These are phyloP conservation scores for Chalciporus chontae DNA, from an alignment of 768 basidiomycete species.

Conservation along the genomic window DNA sequence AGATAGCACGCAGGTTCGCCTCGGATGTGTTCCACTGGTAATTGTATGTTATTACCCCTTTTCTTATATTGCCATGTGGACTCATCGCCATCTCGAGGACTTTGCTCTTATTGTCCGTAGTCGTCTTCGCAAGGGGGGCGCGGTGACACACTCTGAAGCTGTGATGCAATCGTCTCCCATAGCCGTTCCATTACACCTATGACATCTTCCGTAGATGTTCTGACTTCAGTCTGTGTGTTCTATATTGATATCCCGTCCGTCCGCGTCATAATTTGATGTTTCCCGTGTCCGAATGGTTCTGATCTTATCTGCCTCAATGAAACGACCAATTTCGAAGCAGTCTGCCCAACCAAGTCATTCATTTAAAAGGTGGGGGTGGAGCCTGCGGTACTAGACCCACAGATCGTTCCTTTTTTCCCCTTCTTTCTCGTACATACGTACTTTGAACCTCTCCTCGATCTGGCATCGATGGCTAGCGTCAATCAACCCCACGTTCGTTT, in stretches of 20 bases:
- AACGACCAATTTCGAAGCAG: constrained; percentile 10
- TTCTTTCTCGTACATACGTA: not conserved
- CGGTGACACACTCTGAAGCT: not conserved
- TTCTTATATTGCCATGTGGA: not conserved
- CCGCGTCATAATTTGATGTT: constrained; percentile 9
- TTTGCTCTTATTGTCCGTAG: constrained; percentile 19
- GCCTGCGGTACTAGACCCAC: too few species aligned
- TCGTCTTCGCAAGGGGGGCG: constrained; percentile 3
- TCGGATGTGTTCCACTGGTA: constrained; percentile 19
- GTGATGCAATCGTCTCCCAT: not conserved
- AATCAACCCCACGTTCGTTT: constrained; percentile 30
- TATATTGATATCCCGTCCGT: constrained; percentile 4
- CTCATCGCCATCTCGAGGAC: constrained; percentile 17
- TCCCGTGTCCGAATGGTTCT: constrained; percentile 3
- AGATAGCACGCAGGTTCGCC: constrained; percentile 6
- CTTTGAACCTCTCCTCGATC: constrained; percentile 8
- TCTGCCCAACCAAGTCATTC: not conserved
- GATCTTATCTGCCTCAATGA: not conserved
- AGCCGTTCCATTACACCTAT: not conserved
- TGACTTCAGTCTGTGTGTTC: constrained; percentile 5
- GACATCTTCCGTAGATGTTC: constrained; percentile 1
- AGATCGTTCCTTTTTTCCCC: not conserved
- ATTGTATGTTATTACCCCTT: constrained; percentile 11
- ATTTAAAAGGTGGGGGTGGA: not conserved
- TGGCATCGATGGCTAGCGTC: constrained; percentile 23